Evolutionary conservation across 2,329 filamentous ascomycete species (phyloP).

Genomic region (Colletotrichum lini): DNA sequence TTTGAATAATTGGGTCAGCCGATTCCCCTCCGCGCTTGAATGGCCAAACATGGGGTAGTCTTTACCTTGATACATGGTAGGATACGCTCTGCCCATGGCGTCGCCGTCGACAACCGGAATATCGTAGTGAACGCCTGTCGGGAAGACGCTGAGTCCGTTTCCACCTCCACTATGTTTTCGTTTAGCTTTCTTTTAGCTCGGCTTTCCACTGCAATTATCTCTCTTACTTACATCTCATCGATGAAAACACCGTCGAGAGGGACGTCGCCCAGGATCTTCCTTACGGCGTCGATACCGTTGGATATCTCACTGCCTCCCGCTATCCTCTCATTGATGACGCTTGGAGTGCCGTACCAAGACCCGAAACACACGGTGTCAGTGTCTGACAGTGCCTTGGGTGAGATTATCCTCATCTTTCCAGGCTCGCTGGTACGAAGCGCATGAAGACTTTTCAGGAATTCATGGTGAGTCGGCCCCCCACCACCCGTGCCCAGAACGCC

Average conservation of each 20-base stretch:
- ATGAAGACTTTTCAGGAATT: slow-evolving; percentile 42
- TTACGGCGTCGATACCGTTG: slow-evolving; percentile 54
- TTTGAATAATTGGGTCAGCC: neutral
- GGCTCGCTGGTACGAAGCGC: slow-evolving; percentile 40
- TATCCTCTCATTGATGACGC: slow-evolving; percentile 47
- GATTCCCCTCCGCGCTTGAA: slow-evolving; percentile 45
- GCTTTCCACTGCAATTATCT: neutral
- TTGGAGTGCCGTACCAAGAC: slow-evolving; percentile 61
- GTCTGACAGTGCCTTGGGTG: slow-evolving; percentile 54
- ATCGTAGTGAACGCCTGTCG: slow-evolving; percentile 52
- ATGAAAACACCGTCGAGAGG: slow-evolving; percentile 52
- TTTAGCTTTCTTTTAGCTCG: slow-evolving; percentile 9
- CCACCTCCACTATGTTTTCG: slow-evolving; percentile 58
- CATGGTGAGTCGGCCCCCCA: slow-evolving; percentile 45
- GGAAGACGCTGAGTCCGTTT: slow-evolving; percentile 55
- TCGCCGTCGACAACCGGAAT: slow-evolving; percentile 56
- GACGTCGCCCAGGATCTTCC: slow-evolving; percentile 51
- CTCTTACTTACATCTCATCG: slow-evolving; percentile 55
- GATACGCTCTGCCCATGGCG: slow-evolving; percentile 56
- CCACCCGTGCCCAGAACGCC: slow-evolving; percentile 46
- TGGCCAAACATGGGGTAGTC: slow-evolving; percentile 47
- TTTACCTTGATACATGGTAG: slow-evolving; percentile 49
- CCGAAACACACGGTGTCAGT: slow-evolving; percentile 58
- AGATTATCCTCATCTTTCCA: slow-evolving; percentile 52
- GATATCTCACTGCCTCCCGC: slow-evolving; percentile 54